Evolutionary conservation across 1,139 yeast genomes (phyloP).

Genomic region (Hemisphaericaspora xylofermentans): DNA sequence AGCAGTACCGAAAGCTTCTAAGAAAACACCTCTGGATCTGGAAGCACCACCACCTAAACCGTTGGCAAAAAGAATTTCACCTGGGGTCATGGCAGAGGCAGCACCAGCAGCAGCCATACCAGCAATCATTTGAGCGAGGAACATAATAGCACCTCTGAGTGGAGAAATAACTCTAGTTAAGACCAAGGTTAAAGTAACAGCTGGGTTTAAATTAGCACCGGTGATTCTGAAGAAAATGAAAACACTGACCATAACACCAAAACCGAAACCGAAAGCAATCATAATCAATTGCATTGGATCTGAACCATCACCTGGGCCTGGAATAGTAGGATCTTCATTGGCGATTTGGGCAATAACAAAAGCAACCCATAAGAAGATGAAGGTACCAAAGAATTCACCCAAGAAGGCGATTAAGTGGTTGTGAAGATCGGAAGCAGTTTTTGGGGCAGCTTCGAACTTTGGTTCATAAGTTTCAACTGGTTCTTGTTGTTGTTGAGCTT

Average conservation of each 20-base stretch:
- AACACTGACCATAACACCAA: conserved; percentile 76
- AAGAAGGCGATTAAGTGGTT: conserved; percentile 36
- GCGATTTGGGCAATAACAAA: conserved; percentile 84
- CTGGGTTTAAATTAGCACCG: conserved; percentile 91
- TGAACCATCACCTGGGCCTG: conserved; percentile 37
- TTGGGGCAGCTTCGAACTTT: conserved; percentile 17
- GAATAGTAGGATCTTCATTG: conserved; percentile 57
- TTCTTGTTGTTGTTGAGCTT: conserved; percentile 23
- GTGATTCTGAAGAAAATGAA: conserved; percentile 76
- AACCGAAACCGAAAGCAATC: conserved; percentile 88
- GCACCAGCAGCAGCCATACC: conserved; percentile 96
- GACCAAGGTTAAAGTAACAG: conserved; percentile 73
- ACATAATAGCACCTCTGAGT: conserved; percentile 64
- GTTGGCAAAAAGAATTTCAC: conserved; percentile 70
- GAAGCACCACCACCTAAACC: conserved; percentile 72
- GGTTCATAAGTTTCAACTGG: conserved; percentile 32
- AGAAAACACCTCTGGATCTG: conserved; percentile 71
- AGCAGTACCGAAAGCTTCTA: conserved; percentile 81
- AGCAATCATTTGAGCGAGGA: conserved; percentile 69
- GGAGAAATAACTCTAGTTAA: conserved; percentile 75
- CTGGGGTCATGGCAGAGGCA: conserved; percentile 85
- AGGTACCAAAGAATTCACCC: conserved; percentile 82
- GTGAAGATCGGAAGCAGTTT: conserved; percentile 24
- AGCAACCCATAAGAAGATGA: conserved; percentile 79
- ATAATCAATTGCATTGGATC: conserved; percentile 69